Conservation (phyloP, 176 grass and related monocot species). For the Thalia dealbata region DNA sequence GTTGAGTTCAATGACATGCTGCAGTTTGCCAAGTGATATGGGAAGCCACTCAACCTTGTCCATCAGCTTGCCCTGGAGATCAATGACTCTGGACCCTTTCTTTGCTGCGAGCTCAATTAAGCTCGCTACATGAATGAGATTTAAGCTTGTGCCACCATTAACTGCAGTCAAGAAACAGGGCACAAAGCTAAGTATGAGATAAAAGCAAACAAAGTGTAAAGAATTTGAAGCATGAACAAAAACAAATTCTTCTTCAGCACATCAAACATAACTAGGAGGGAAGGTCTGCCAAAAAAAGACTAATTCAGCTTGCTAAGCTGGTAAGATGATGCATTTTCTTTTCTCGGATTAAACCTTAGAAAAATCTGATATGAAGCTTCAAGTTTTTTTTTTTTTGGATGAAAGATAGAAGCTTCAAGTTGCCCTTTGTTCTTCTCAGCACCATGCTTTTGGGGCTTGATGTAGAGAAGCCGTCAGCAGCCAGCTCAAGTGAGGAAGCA, state of each 20-base stretch:
- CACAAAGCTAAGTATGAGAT: neutral
- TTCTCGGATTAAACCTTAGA: too few species aligned
- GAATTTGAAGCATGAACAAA: neutral
- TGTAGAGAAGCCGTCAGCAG: too few species aligned
- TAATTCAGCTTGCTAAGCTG: too few species aligned
- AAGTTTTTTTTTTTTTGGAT: too few species aligned
- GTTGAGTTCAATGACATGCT: slow-evolving; percentile 70
- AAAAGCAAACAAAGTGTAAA: neutral
- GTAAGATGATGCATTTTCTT: too few species aligned
- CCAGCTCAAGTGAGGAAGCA: neutral
- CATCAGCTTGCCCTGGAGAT: slow-evolving; percentile 69
- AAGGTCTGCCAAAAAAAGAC: neutral
- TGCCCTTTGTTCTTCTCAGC: too few species aligned
- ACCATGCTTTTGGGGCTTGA: too few species aligned
- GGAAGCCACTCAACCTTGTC: slow-evolving; percentile 98
- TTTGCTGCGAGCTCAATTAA: slow-evolving; percentile 87
- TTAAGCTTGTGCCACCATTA: slow-evolving; percentile 47
- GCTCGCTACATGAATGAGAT: slow-evolving; percentile 92
- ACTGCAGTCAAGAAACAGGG: slow-evolving; percentile 1
- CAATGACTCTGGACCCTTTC: slow-evolving; percentile 48
- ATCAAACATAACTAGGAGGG: neutral
- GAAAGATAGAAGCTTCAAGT: too few species aligned
- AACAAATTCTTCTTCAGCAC: neutral
- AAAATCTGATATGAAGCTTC: too few species aligned
- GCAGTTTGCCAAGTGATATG: slow-evolving; percentile 78